Evolutionary conservation across 2,329 filamentous ascomycete species (phyloP).

Genomic region (Neonectria ditissima): DNA sequence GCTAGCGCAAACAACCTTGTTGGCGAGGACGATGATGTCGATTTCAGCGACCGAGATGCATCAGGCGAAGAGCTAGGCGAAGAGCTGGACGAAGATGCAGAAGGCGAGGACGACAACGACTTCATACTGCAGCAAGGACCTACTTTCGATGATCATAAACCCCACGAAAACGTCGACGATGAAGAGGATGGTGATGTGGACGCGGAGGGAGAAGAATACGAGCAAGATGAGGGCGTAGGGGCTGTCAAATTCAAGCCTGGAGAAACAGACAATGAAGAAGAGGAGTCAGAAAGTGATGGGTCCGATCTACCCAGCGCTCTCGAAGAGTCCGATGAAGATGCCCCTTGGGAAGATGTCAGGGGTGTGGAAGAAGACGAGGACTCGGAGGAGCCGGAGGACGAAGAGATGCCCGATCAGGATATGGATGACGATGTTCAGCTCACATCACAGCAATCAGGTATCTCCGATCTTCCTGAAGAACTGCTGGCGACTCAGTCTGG

Average conservation of each 20-base stretch:
- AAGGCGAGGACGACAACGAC: slow-evolving; percentile 57
- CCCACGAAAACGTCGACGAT: slow-evolving; percentile 50
- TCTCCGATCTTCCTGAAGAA: slow-evolving; percentile 31
- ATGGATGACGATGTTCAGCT: slow-evolving; percentile 38
- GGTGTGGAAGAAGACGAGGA: slow-evolving; percentile 69
- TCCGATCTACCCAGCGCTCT: slow-evolving; percentile 61
- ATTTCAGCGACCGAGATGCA: slow-evolving; percentile 54
- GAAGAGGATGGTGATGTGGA: slow-evolving; percentile 50
- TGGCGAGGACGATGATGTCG: slow-evolving; percentile 49
- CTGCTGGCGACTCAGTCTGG: slow-evolving; percentile 13
- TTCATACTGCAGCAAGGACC: slow-evolving; percentile 45
- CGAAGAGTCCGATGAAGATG: slow-evolving; percentile 62
- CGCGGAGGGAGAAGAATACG: slow-evolving; percentile 49
- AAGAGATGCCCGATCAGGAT: slow-evolving; percentile 38
- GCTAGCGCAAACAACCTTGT: slow-evolving; percentile 8
- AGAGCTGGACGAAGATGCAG: slow-evolving; percentile 57
- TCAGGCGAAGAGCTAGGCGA: slow-evolving; percentile 58
- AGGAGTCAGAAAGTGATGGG: slow-evolving; percentile 53
- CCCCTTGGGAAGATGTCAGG: slow-evolving; percentile 66
- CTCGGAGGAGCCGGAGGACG: slow-evolving; percentile 52
- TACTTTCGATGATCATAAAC: slow-evolving; percentile 12
- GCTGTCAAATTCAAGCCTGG: slow-evolving; percentile 68
- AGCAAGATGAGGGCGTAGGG: slow-evolving; percentile 67
- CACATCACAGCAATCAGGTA: slow-evolving; percentile 45
- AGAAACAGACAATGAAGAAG: slow-evolving; percentile 63